phyloP scores from a whole-genome alignment of 805 yeast species.

The Teunomyces atbi region DNA sequence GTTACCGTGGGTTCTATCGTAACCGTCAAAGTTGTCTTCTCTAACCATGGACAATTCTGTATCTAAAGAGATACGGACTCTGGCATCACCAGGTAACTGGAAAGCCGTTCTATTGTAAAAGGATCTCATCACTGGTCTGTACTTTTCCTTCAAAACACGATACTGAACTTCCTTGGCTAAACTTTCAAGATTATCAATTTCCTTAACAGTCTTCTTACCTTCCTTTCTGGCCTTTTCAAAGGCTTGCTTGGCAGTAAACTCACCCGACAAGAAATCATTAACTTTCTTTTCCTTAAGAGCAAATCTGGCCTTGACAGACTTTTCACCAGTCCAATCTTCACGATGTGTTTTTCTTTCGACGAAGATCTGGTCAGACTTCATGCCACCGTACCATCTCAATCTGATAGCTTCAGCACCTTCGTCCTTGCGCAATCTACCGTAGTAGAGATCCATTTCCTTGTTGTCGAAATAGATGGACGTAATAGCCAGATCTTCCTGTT shows the following conservation, averaged over 20 bases:
- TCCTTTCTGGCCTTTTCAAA: constrained; percentile 92
- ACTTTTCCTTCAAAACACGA: constrained; percentile 74
- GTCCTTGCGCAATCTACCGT: constrained; percentile 90
- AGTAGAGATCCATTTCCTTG: constrained; percentile 81
- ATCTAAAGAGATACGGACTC: constrained; percentile 97
- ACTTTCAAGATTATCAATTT: constrained; percentile 88
- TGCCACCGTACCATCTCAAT: constrained; percentile 98
- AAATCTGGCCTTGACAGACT: constrained; percentile 97
- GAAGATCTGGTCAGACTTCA: constrained; percentile 87
- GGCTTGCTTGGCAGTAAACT: constrained; percentile 81
- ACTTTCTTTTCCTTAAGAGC: constrained; percentile 88
- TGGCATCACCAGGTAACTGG: constrained; percentile 98
- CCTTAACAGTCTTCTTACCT: constrained; percentile 82
- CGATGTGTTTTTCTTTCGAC: constrained; percentile 98
- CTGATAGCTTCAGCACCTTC: constrained; percentile 99
- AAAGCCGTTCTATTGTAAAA: constrained; percentile 98
- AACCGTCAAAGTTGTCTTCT: constrained; percentile 95
- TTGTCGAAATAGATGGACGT: constrained; percentile 96
- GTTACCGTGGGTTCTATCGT: constrained; percentile 83
- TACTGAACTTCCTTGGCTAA: constrained; percentile 93
- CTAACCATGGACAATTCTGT: constrained; percentile 97
- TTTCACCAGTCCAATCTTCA: constrained; percentile 99
- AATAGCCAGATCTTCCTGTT: constrained; percentile 90
- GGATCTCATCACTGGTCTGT: constrained; percentile 93
- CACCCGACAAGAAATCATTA: constrained; percentile 79